A percentile compares a stretch with the other conserved stretches of the same genome.
Evolutionary conservation across 2,329 filamentous ascomycete genomes (phyloP).

Genomic region (Nectriaceae sp.): DNA sequence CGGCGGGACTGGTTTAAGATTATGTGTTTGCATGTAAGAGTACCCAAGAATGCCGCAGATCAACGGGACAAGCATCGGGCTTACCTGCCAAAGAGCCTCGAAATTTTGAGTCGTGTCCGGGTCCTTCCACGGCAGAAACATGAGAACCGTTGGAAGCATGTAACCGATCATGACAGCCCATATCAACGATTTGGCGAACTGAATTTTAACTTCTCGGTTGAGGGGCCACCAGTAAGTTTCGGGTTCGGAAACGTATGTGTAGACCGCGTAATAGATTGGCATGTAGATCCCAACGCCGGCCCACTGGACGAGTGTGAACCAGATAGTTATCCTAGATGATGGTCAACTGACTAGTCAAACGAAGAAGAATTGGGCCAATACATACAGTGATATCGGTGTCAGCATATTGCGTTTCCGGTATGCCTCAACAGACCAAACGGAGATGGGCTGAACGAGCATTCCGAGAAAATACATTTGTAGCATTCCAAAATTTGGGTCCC

Average conservation of each 20-base stretch:
- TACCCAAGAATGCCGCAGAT: constrained; percentile 4
- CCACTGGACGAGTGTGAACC: constrained; percentile 8
- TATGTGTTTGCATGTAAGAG: not conserved
- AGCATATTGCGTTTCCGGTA: constrained; percentile 9
- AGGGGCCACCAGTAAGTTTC: constrained; percentile 16
- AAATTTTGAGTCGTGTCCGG: constrained; percentile 1
- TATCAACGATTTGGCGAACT: not conserved
- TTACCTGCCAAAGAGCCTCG: constrained; percentile 11
- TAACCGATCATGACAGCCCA: constrained; percentile 5
- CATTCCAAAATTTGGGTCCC: constrained; percentile 5
- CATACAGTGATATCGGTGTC: constrained; percentile 5
- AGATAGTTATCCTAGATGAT: constrained; percentile 6
- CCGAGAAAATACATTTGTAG: constrained; percentile 11
- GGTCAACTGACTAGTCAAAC: not conserved
- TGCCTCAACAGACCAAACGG: constrained; percentile 7
- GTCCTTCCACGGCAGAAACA: constrained; percentile 7
- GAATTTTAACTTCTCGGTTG: constrained; percentile 4
- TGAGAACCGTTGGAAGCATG: constrained; percentile 6
- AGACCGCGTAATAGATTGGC: constrained; percentile 16
- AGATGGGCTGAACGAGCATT: constrained; percentile 10
- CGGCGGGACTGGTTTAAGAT: not conserved
- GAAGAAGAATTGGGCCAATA: not conserved
- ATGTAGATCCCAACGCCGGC: constrained; percentile 9
- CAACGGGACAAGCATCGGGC: constrained; percentile 9
- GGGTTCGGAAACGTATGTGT: constrained; percentile 8